phyloP scores from a whole-genome alignment of 176 grass and related monocot species.

The Stipa capillata region DNA sequence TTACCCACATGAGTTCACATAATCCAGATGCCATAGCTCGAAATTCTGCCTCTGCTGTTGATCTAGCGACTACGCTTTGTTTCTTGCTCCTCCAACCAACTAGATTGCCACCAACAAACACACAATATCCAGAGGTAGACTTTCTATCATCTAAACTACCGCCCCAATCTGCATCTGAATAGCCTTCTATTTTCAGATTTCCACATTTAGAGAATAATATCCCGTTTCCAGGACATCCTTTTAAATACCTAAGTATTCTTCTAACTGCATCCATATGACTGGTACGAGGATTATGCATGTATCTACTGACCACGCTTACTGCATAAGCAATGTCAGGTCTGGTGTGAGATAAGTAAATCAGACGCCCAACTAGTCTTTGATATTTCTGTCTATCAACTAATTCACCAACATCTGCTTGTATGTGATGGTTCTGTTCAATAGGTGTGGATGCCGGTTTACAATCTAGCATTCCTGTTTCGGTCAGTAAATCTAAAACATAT shows the following conservation, averaged over 20 bases:
- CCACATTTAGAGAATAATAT: neutral
- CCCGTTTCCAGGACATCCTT: neutral
- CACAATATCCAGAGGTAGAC: neutral
- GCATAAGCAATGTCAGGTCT: too few relatives aligned
- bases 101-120: neutral
- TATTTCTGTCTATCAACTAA: neutral
- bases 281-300: neutral
- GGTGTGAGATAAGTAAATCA: neutral
- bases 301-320: neutral
- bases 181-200: neutral
- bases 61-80: neutral
- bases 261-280: neutral
- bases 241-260: neutral
- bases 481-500: neutral
- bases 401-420: too few relatives aligned
- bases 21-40: neutral
- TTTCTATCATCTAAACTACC: neutral
- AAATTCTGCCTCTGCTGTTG: neutral
- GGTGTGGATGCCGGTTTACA: neutral
- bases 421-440: neutral
- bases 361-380: neutral
- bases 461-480: neutral
- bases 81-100: neutral
- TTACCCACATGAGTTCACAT: neutral
- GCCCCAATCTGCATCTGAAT: neutral